These are phyloP conservation scores for Cerioporus squamosus DNA, from an alignment of 1,284 basidiomycete genomes.

Conservation along the genomic window DNA sequence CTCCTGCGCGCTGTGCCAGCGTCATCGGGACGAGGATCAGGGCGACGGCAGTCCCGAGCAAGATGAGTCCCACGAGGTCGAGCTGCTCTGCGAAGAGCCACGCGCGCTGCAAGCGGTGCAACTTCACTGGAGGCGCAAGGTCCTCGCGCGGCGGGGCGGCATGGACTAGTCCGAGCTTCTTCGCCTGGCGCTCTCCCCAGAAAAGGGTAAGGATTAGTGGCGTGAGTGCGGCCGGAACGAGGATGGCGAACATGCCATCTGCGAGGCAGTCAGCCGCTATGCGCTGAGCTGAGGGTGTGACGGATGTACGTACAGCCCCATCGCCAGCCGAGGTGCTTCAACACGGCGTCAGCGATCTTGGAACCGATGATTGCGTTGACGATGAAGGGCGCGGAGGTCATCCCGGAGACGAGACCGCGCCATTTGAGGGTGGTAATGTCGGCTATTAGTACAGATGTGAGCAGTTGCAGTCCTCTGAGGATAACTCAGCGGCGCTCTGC, in stretches of 20 bases:
- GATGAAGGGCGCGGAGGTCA: slow-evolving; percentile 71
- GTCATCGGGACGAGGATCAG: slow-evolving; percentile 65
- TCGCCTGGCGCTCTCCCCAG: slow-evolving; percentile 73
- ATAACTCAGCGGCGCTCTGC: slow-evolving; percentile 1
- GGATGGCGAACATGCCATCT: slow-evolving; percentile 74
- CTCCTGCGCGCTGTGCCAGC: slow-evolving; percentile 43
- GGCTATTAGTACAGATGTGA: slow-evolving; percentile 78
- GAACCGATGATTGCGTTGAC: slow-evolving; percentile 72
- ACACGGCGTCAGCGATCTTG: slow-evolving; percentile 63
- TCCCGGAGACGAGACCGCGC: slow-evolving; percentile 71
- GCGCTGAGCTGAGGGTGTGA: not conserved
- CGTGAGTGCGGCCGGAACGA: slow-evolving; percentile 55
- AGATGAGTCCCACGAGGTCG: slow-evolving; percentile 63
- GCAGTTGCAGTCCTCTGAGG: slow-evolving; percentile 66
- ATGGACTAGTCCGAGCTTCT: slow-evolving; percentile 49
- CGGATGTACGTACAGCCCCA: slow-evolving; percentile 62
- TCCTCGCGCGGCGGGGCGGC: slow-evolving; percentile 13
- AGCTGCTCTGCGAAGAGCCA: slow-evolving; percentile 49
- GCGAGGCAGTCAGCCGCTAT: not conserved
- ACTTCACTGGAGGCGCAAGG: slow-evolving; percentile 10
- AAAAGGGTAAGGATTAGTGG: slow-evolving; percentile 69
- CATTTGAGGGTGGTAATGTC: slow-evolving; percentile 82
- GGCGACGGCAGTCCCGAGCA: slow-evolving; percentile 55
- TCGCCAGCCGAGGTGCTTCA: slow-evolving; percentile 68
- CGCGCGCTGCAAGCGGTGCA: slow-evolving; percentile 27